These are phyloP conservation scores for Aspergillus sclerotialis DNA, from an alignment of 2,329 filamentous ascomycete genomes.

Conservation along the genomic window DNA sequence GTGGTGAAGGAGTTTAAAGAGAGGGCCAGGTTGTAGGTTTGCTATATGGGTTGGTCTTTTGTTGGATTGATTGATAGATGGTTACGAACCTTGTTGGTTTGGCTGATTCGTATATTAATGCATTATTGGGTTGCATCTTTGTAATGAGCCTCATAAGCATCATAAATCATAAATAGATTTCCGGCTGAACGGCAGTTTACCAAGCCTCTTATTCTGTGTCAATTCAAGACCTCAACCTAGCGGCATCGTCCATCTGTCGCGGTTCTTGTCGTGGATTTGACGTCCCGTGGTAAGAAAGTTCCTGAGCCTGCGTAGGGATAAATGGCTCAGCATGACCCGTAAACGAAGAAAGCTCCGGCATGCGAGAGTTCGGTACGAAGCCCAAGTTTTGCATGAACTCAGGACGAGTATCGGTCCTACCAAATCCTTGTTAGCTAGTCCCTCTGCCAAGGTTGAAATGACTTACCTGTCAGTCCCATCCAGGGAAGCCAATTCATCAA, in stretches of 20 bases:
- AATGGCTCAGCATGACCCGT: conserved; percentile 28
- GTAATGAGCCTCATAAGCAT: too few species aligned
- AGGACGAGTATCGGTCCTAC: conserved; percentile 26
- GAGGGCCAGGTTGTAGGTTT: conserved; percentile 18
- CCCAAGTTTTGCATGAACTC: conserved; percentile 35
- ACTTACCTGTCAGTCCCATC: conserved; percentile 46
- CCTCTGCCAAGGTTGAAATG: too few species aligned
- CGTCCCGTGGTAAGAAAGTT: conserved; percentile 13
- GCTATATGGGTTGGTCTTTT: conserved; percentile 10
- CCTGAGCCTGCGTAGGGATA: conserved; percentile 24
- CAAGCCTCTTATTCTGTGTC: too few species aligned
- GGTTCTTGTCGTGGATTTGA: conserved; percentile 16
- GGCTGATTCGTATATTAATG: too few species aligned
- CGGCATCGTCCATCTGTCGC: conserved; percentile 10
- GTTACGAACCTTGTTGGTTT: too few species aligned
- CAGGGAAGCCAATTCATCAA: conserved; percentile 52
- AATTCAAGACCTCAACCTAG: too few species aligned
- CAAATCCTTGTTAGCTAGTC: conserved; percentile 7
- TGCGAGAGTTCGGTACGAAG: conserved; percentile 29
- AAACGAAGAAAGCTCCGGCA: conserved; percentile 30
- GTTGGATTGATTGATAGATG: conserved; percentile 2
- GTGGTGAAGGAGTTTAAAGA: conserved; percentile 32
- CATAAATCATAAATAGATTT: too few species aligned
- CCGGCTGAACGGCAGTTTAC: too few species aligned
- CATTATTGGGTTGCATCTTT: too few species aligned